Evolutionary conservation across 371 early-diverging fungal genomes (phyloP), one percentile per base, ranked within the genome.

Genomic region (Gilbertella persicaria): DNA sequence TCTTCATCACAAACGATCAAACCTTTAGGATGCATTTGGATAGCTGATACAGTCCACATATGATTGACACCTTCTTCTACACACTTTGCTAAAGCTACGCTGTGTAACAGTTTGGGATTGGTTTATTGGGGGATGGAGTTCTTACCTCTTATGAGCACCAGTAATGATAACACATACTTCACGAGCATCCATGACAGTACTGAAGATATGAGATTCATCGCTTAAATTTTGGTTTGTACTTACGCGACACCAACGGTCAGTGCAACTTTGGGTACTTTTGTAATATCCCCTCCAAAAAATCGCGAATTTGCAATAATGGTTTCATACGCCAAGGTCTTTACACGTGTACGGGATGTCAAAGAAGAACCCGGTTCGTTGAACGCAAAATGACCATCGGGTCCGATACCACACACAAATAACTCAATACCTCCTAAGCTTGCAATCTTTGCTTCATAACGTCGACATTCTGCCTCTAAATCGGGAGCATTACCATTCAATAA

Each of bases 341-440:
- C 89, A 30, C 93, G 82, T 2, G 93, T 92, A 17, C 89, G 80
- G 2, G 90, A 90, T 48, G 83, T 84, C 36, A 92, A 73, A 9
- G 90, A 90, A n/a, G 90, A 89, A 20, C 93, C 93, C 9, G 93
- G 93, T 58, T 92, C 93, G 62, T 92, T 92, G 60, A 92, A 92
- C 12, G 93, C 93, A 67, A 92, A 90, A 60, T 92, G 93, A 29
- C 93, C 93, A 64, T 92, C 94, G 2, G 94, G 93, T 5, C 94
- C 94, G 47, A 92, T 90, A 21, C 86, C 92, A 28, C 91, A 85
- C 49, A 91, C 60, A 65, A 91, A 91, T 30, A 91, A 77, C 68
- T 91, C 94, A 39, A 93, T 89, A 13, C 94, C 94, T 37, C 94
- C 94, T 19, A 82, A 79, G 4, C 75, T 73, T 12, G 77, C 76